Conservation (phyloP, 768 basidiomycete species). For the Naganishia friedmannii region DNA sequence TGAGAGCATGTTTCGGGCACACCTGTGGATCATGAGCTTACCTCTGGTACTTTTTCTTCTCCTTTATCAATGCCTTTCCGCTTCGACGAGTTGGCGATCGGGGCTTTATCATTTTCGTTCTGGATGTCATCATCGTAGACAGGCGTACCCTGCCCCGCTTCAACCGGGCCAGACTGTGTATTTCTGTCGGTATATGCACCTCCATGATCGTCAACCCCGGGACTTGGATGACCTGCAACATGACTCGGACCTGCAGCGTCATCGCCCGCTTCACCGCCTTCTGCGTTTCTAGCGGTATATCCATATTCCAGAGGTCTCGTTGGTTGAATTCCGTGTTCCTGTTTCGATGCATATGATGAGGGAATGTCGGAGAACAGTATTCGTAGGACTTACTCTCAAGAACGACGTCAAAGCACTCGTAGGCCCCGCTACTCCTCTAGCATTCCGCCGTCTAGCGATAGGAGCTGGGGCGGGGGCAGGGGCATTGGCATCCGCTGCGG, state of each 20-base stretch:
- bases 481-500: not conserved
- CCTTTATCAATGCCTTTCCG: slow-evolving; percentile 5
- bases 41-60: slow-evolving; percentile 24
- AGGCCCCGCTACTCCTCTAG: slow-evolving; percentile 46
- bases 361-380: too few species aligned
- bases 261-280: slow-evolving; percentile 28
- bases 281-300: slow-evolving; percentile 13
- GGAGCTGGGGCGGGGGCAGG: slow-evolving; percentile 17
- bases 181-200: slow-evolving; percentile 33
- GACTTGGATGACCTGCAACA: slow-evolving; percentile 28
- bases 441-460: slow-evolving; percentile 21
- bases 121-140: slow-evolving; percentile 29
- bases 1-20: not conserved
- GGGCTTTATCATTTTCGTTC: slow-evolving; percentile 6
- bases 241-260: slow-evolving; percentile 38
- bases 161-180: slow-evolving; percentile 32
- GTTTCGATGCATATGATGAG: not conserved
- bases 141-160: slow-evolving; percentile 39
- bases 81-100: slow-evolving; percentile 30
- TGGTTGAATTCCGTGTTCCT: slow-evolving; percentile 46
- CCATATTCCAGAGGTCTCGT: slow-evolving; percentile 22
- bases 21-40: not conserved
- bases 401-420: slow-evolving; percentile 51
- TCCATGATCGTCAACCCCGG: slow-evolving; percentile 21
- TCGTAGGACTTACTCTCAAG: slow-evolving; percentile 42